Percentiles rank a stretch among this genome's conserved stretches.
Evolutionary conservation across 805 yeast species (phyloP).

Genomic region (Cephaloascus fragrans): DNA sequence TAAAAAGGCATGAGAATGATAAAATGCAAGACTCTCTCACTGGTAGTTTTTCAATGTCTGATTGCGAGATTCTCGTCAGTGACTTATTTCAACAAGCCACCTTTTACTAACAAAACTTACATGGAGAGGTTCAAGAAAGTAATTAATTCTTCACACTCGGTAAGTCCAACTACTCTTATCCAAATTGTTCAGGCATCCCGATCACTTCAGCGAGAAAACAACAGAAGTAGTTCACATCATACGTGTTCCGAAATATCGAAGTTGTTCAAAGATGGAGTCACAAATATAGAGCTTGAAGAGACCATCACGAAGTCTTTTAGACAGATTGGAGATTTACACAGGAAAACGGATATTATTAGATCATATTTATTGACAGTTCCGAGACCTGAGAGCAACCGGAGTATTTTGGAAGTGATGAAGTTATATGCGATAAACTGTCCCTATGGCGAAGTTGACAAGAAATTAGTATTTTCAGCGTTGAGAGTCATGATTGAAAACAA

Average conservation of each 20-base stretch:
- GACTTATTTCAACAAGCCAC: not conserved
- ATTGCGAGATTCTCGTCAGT: not conserved
- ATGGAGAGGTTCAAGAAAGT: not conserved
- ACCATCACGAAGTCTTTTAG: not conserved
- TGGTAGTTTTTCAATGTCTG: too few relatives aligned
- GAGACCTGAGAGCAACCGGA: not conserved
- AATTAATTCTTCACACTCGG: too few relatives aligned
- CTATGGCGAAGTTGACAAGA: not conserved
- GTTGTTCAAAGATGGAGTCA: not conserved
- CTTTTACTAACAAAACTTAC: not conserved
- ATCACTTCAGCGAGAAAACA: too few relatives aligned
- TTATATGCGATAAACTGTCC: not conserved
- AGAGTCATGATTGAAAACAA: not conserved
- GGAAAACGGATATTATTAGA: not conserved
- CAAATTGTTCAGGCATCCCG: too few relatives aligned
- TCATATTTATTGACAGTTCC: not conserved
- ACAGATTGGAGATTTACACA: not conserved
- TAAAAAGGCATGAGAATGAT: too few relatives aligned
- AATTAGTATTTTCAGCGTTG: not conserved
- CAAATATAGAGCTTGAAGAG: not conserved
- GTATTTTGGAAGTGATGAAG: not conserved
- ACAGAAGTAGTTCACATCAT: too few relatives aligned
- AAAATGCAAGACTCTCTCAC: too few relatives aligned
- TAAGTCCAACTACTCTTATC: too few relatives aligned
- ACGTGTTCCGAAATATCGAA: not conserved